Evolutionary conservation across 2,329 filamentous ascomycete genomes (phyloP).

Genomic region (Polytolypa hystricis): DNA sequence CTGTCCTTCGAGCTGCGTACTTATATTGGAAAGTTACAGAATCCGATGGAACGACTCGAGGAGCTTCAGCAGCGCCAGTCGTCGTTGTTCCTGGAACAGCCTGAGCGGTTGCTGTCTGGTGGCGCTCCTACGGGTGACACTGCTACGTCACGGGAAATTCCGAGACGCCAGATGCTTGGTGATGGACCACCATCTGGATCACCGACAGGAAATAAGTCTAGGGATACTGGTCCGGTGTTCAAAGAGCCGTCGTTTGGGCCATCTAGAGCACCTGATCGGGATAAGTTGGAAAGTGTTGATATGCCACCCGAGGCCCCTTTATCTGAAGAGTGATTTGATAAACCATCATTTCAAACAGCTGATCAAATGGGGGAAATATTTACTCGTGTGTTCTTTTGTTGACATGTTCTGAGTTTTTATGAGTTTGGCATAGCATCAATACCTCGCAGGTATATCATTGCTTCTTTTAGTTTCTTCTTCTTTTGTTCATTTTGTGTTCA

Average conservation of each 20-base stretch:
- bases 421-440: no score
- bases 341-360: no score
- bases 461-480: no score
- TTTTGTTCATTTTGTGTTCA: no score
- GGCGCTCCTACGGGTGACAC: no score
- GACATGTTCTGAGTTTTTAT: no score
- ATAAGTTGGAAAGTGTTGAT: not conserved
- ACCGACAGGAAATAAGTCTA: not conserved
- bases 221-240: not conserved
- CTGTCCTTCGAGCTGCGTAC: slow-evolving; percentile 32
- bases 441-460: no score
- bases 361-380: no score
- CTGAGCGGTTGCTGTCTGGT: not conserved
- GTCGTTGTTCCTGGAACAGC: slow-evolving; percentile 45
- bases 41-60: slow-evolving; percentile 59
- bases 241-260: not conserved
- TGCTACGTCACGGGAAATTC: not conserved
- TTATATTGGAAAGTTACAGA: slow-evolving; percentile 45
- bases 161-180: slow-evolving; percentile 5
- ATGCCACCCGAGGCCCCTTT: no score
- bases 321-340: no score
- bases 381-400: no score
- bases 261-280: not conserved
- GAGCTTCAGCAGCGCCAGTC: slow-evolving; percentile 58
- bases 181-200: not conserved